Evolutionary conservation across 1,139 yeast species (phyloP), one percentile per base, ranked within the genome.

Genomic region (Diutina ranongensis): DNA sequence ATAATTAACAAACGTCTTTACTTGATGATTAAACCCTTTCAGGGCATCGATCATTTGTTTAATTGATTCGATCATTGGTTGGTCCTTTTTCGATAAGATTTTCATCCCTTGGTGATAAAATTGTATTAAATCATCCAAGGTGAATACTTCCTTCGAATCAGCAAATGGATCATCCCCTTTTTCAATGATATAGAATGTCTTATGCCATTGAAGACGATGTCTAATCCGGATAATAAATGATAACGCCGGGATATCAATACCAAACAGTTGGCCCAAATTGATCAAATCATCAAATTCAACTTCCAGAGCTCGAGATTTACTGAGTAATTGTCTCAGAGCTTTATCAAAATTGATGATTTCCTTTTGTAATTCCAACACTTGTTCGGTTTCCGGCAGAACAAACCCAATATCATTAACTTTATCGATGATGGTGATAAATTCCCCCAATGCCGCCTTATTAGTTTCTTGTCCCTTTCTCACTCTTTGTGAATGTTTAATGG

Each of bases 371-470:
- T 76, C 82, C 10, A 71, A 51, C 8, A 83, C 60, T 52, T 74
- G 80, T n/a, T 74, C 80, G 48, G 78, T 68, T 55, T 83, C 92
- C 1, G 77, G 69, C 34, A 78, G 65, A 3, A 69, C 59, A 48
- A 83, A 76, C 21, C 74, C 71, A 46, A 81, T 56, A 0, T 58
- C 54, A 1, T 79, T 74, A 7, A 81, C 73, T 45, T 67, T 67
- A 10, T 51, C 49, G 10, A 49, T 49, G 25, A 52, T 35, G 36
- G 13, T 46, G 48, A 54, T 59, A 35, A 55, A 56, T 45, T 61
- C 53, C 9, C 58, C 57, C 31, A 46, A 55, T 48, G 46, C 50
- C 45, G 48, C 52, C 21, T 45, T 55, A 57, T 33, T 54, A 49
- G 5, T 40, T n/a, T n/a, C 47, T 5, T 44, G 45, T 3, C 50